Evolutionary conservation across 345 rosid species (phyloP), one percentile per base, ranked within the genome.

Genomic region (Syzygium grande): DNA sequence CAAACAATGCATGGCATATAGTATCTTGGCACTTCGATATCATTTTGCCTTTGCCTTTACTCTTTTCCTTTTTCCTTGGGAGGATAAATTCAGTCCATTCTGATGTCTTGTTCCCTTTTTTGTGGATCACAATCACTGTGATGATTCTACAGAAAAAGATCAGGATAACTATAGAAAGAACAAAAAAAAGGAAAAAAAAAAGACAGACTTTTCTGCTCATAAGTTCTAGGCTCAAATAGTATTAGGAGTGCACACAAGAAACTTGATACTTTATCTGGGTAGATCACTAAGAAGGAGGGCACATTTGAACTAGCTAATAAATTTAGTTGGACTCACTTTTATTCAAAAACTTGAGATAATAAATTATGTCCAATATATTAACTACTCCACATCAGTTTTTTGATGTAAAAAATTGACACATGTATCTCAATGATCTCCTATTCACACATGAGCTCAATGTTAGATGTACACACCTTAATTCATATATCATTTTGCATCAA

Each of bases 1-100:
- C 23, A 43, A 17, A 30, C 46, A 68, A 68, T 68, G 79, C 79
- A 68, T 46, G 43, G 79, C 79, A 68, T 68, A 68, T 68, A 68
- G 79, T 68, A 68, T 68, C 46, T 34, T 34, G 79, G 79, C 79
- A 17, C 46, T 34, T 34, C 79, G 79, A 17, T 68, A 68, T 68
- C 79, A 68, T 68, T 68, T 21, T 68, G 79, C 79, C 79, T 68
- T 68, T 68, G 79, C 79, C 79, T 68, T 68, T 68, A 16, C 34
- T 46, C 79, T 68, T 68, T 68, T 68, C 79, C 79, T 68, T 68
- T 68, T 34, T 17, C 46, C 79, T 34, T 34, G 79, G 79, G 79
- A 68, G 46, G 79, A 68, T 38, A 34, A 38, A 68, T 16, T 68
- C 56, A 30, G 79, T 68, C 79, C 46, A 68, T 11, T 30, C 46